phyloP scores from a whole-genome alignment of 2,329 filamentous ascomycete genomes.

The Colletotrichum somersetense region DNA sequence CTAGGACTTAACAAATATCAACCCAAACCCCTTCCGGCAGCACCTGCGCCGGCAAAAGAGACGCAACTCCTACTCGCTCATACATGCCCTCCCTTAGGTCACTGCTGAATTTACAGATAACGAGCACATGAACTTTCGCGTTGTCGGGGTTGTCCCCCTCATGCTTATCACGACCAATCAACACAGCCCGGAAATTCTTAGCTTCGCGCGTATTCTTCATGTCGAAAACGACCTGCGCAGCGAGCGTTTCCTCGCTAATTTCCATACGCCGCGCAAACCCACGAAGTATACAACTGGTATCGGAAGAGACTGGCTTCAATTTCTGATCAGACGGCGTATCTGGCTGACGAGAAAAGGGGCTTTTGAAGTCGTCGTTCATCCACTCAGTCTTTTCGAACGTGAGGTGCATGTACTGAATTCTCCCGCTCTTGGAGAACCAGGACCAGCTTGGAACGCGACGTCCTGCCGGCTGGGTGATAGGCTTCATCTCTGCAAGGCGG shows the following conservation, averaged over 20 bases:
- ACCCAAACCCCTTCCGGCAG: not conserved
- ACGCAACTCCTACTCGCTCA: conserved; percentile 19
- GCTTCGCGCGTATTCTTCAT: not conserved
- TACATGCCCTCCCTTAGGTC: not conserved
- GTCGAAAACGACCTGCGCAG: conserved; percentile 6
- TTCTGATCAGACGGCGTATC: not conserved
- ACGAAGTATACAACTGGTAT: not conserved
- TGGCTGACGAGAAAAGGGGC: conserved; percentile 1
- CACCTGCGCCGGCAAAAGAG: not conserved
- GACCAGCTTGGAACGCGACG: conserved; percentile 26
- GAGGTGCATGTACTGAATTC: conserved; percentile 24
- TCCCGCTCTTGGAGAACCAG: conserved; percentile 28
- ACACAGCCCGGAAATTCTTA: not conserved
- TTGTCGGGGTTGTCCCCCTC: not conserved
- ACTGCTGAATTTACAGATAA: not conserved
- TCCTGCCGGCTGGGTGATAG: not conserved
- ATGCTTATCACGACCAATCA: conserved; percentile 14
- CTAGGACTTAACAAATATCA: not conserved
- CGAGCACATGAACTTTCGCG: conserved; percentile 14
- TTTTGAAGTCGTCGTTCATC: conserved; percentile 14
- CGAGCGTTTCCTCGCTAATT: not conserved
- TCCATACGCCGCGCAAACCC: conserved; percentile 14
- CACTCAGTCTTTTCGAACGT: conserved; percentile 16
- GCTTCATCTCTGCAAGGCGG: conserved; percentile 6
- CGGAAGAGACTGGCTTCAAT: not conserved